Conservation (phyloP, 2,329 filamentous ascomycete species). For the Alternaria ventricosa region DNA sequence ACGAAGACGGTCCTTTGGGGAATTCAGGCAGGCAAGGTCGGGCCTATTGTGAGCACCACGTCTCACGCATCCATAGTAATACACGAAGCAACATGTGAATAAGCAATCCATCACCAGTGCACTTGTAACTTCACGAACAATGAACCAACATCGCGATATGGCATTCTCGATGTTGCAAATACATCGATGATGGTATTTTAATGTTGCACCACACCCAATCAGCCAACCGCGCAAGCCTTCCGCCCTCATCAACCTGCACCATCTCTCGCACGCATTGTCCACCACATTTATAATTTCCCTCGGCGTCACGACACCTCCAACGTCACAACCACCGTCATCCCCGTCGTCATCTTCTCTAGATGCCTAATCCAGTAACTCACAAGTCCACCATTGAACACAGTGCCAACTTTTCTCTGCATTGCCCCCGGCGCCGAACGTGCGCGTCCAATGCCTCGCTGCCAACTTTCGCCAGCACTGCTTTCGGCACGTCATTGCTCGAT, state of each 20-base stretch:
- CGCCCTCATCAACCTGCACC: neutral
- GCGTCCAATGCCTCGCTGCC: neutral
- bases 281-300: neutral
- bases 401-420: slow-evolving; percentile 5
- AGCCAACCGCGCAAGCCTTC: neutral
- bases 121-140: neutral
- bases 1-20: neutral
- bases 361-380: neutral
- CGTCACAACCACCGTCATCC: neutral
- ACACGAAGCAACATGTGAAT: neutral
- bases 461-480: slow-evolving; percentile 2
- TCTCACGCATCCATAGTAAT: neutral
- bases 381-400: neutral
- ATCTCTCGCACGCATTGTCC: neutral
- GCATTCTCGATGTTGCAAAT: neutral
- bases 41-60: neutral
- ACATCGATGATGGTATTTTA: neutral
- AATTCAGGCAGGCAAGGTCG: neutral
- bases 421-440: neutral
- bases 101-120: neutral
- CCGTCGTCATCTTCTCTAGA: neutral
- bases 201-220: neutral
- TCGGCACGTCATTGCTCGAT: neutral
- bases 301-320: neutral
- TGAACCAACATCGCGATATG: neutral